Conservation (phyloP, 2,329 filamentous ascomycete genomes). For the Daldinia sp. region DNA sequence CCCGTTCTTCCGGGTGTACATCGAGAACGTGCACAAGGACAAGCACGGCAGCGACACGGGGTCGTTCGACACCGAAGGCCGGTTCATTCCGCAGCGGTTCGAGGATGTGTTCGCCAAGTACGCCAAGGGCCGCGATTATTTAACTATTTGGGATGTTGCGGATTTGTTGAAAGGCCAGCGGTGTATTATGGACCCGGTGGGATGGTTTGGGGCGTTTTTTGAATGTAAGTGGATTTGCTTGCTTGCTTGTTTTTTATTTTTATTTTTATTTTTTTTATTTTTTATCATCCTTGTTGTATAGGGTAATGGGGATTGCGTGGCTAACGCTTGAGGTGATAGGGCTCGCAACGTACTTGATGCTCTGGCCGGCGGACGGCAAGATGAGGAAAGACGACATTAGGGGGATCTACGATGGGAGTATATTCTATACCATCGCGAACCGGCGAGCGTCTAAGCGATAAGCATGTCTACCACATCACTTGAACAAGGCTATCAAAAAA, state of each 20-base stretch:
- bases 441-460: conserved; percentile 28
- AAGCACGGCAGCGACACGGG: conserved; percentile 57
- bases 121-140: conserved; percentile 49
- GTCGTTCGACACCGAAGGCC: conserved; percentile 57
- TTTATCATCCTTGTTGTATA: neutral
- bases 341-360: conserved; percentile 56
- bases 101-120: conserved; percentile 61
- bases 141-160: conserved; percentile 50
- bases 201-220: conserved; percentile 41
- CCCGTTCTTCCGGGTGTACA: conserved; percentile 50
- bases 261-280: no score
- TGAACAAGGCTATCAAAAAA: no score
- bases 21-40: conserved; percentile 40
- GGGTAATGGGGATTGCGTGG: neutral
- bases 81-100: conserved; percentile 59
- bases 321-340: conserved; percentile 18
- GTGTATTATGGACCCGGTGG: conserved; percentile 53
- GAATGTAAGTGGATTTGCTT: conserved; percentile 43
- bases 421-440: conserved; percentile 55
- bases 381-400: conserved; percentile 66
- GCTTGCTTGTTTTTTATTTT: neutral
- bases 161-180: conserved; percentile 52
- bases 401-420: conserved; percentile 61
- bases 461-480: no score
- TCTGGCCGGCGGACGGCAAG: conserved; percentile 63